Base-by-base conservation (phyloP, 805 yeast genomes). In the Yamadazyma phyllophila region DNA sequence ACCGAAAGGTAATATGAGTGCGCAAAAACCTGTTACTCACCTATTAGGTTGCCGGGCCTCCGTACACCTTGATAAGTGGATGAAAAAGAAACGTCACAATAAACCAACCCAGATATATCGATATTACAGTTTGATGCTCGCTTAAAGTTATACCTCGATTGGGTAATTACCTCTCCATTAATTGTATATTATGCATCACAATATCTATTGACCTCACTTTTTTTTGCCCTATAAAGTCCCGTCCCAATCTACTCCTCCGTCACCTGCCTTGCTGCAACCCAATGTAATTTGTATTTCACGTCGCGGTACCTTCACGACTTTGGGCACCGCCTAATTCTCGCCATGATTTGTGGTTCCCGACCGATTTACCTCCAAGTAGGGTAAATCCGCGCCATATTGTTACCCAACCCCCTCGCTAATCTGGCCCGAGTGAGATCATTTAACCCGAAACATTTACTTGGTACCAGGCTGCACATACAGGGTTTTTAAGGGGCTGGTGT, bases 221-320 rank as follows among this genome's bases (percentile, higher is more conserved):
- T n/a, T n/a, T n/a, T n/a, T n/a, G n/a, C n/a, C n/a, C n/a, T n/a
- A n/a, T n/a, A n/a, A n/a, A n/a, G n/a, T n/a, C n/a, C n/a, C n/a
- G n/a, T 20, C 24, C 6, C 24, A 20, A 20, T 20, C 3, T 20
- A 20, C 24, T 20, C 3, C 24, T 20, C 24, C 24, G 24, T 6
- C 6, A 20, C 24, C 24, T 20, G 24, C 3, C 6, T 20, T 20
- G 24, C 24, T 20, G 24, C 24, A 20, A 20, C 6, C 24, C 31
- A 11, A 11, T 11, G 31, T 11, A 29, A 29, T 29, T 29, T 29
- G 9, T 29, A 20, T 20, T 20, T 20, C 24, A 29, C 31, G 36
- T 32, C 36, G 36, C 36, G 36, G 36, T 32, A 32, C 17, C 16
- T 12, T 32, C 36, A 32, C 36, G 36, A 32, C 36, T 32, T 32